phyloP scores from a whole-genome alignment of 768 basidiomycete genomes.

The Lactarius tabidus region DNA sequence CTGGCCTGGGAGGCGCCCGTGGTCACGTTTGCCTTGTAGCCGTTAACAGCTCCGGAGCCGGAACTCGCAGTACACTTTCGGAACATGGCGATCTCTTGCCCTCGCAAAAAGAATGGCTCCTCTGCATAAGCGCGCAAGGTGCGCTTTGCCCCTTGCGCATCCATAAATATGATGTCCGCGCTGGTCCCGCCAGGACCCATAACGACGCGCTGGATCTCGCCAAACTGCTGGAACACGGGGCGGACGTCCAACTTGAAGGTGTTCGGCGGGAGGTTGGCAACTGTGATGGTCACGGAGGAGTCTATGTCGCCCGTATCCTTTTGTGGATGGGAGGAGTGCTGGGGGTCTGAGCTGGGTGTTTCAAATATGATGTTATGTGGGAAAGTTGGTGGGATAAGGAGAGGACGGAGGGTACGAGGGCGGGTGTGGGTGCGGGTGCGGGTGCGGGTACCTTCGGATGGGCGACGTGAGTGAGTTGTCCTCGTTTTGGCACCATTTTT shows the following conservation, averaged over 20 bases:
- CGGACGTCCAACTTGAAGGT: constrained; percentile 13
- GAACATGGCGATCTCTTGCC: not conserved
- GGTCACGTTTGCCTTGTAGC: too few species aligned
- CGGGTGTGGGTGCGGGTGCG: not conserved
- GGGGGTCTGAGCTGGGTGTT: not conserved
- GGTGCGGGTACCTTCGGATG: not conserved
- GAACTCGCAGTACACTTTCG: not conserved
- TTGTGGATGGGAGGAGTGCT: not conserved
- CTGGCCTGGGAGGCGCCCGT: not conserved
- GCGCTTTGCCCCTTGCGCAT: not conserved
- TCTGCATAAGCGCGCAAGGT: constrained; percentile 14
- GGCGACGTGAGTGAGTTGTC: not conserved
- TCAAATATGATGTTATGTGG: not conserved
- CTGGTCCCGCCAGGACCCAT: not conserved
- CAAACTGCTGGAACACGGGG: constrained; percentile 5
- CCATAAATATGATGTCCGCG: constrained; percentile 11
- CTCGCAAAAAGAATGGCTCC: constrained; percentile 2
- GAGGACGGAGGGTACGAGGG: not conserved
- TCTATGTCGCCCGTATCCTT: not conserved
- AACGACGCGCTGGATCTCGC: not conserved
- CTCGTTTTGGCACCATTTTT: not conserved
- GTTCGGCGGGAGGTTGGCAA: not conserved
- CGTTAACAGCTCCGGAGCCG: not conserved
- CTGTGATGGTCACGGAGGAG: not conserved
- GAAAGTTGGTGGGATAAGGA: constrained; percentile 9